A percentile compares a stretch with the other conserved stretches of the same genome.
Evolutionary conservation across 2,329 filamentous ascomycete genomes (phyloP).

Genomic region (Colletotrichum trifolii): DNA sequence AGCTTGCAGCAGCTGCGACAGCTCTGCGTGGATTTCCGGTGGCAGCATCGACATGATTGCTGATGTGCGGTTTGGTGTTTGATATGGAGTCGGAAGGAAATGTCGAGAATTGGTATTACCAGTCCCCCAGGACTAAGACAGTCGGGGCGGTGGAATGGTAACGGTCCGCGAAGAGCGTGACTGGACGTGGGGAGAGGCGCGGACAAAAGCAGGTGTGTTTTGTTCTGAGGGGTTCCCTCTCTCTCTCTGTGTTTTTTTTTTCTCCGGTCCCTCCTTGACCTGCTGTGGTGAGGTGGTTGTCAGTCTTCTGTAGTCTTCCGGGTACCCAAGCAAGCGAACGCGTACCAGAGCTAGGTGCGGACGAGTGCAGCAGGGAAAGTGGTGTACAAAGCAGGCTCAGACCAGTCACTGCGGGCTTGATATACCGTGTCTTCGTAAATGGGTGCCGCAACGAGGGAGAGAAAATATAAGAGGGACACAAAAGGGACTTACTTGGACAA

Average conservation of each 20-base stretch:
- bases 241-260: constrained; percentile 22
- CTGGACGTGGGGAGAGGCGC: constrained; percentile 20
- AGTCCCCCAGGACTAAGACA: constrained; percentile 33
- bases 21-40: constrained; percentile 83
- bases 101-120: constrained; percentile 18
- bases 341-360: constrained; percentile 8
- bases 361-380: constrained; percentile 17
- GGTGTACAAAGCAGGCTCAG: constrained; percentile 11
- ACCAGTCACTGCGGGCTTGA: constrained; percentile 16
- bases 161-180: constrained; percentile 26
- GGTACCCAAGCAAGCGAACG: constrained; percentile 31
- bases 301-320: not conserved
- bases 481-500: constrained; percentile 28
- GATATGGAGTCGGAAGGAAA: constrained; percentile 10
- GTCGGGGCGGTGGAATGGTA: constrained; percentile 30
- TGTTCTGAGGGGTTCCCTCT: constrained; percentile 35
- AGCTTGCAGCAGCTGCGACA: constrained; percentile 86
- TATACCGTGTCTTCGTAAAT: constrained; percentile 11
- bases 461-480: constrained; percentile 10
- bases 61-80: constrained; percentile 16
- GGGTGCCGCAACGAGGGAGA: constrained; percentile 1
- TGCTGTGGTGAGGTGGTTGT: not conserved
- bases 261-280: not conserved
- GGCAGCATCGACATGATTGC: constrained; percentile 84
- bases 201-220: constrained; percentile 32